These are phyloP conservation scores for Gracilaria gracilis DNA, from an alignment of 23 red algal species.

Conservation along the genomic window DNA sequence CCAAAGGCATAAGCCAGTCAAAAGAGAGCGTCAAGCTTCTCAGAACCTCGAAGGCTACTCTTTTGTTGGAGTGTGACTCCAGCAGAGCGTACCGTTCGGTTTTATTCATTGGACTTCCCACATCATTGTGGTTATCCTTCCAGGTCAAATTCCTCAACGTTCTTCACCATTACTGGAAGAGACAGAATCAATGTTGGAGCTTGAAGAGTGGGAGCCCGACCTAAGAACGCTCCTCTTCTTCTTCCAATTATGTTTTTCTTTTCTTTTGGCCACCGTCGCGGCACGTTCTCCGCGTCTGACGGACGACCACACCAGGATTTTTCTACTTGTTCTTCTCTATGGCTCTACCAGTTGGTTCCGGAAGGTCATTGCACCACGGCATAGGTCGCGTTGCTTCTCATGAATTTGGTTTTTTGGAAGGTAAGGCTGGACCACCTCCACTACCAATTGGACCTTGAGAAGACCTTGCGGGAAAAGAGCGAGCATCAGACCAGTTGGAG, in stretches of 20 bases:
- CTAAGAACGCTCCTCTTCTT: neutral
- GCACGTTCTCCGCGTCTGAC: neutral
- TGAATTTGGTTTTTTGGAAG: neutral
- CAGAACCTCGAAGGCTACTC: too few relatives aligned
- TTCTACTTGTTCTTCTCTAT: neutral
- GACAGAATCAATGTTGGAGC: neutral
- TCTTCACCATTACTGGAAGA: neutral
- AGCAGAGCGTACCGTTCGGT: too few relatives aligned
- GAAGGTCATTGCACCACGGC: neutral
- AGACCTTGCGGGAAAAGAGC: neutral
- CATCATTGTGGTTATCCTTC: neutral
- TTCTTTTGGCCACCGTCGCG: neutral
- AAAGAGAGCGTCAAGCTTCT: too few relatives aligned
- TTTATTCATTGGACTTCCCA: too few relatives aligned
- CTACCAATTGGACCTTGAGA: neutral
- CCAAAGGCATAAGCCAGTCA: too few relatives aligned
- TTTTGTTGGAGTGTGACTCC: too few relatives aligned
- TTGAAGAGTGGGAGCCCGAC: neutral
- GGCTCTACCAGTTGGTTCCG: neutral
- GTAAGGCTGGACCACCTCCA: neutral
- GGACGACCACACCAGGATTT: neutral
- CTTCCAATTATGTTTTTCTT: neutral
- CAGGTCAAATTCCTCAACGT: neutral
- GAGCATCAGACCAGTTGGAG: neutral
- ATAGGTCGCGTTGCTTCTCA: neutral